A percentile compares a stretch with the other conserved stretches of the same genome.
Conservation (phyloP, 768 basidiomycete genomes). For the Mycena kentingensis region DNA sequence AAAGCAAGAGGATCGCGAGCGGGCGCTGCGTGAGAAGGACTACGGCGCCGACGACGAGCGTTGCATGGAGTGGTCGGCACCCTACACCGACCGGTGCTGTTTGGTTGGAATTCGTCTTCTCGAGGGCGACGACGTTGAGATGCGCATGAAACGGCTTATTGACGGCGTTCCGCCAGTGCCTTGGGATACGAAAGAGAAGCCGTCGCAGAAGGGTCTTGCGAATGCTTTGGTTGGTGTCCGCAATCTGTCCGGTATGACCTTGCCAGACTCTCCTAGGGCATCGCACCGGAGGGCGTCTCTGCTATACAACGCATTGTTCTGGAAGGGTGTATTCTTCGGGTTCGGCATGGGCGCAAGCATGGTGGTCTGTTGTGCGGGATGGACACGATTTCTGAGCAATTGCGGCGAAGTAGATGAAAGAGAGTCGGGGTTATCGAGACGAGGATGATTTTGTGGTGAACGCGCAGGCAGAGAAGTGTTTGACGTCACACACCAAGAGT, state of each 20-base stretch:
- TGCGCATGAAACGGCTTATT: conserved; percentile 52
- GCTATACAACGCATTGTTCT: too few relatives aligned
- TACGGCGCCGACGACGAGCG: conserved; percentile 22
- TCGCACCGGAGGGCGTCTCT: too few relatives aligned
- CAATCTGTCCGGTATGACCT: conserved; percentile 4
- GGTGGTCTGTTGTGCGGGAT: too few relatives aligned
- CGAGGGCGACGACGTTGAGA: conserved; percentile 43
- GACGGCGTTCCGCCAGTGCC: conserved; percentile 56
- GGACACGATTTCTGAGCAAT: too few relatives aligned
- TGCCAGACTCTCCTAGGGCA: too few relatives aligned
- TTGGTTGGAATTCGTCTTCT: conserved; percentile 61
- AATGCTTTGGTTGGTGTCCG: conserved; percentile 16
- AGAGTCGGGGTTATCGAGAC: too few relatives aligned
- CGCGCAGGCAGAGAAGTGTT: too few relatives aligned
- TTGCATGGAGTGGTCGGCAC: conserved; percentile 14
- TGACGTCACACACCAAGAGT: too few relatives aligned
- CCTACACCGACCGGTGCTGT: conserved; percentile 54
- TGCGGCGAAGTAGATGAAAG: too few relatives aligned
- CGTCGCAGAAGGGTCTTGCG: conserved; percentile 10
- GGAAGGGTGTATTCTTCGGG: too few relatives aligned
- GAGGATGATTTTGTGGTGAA: too few relatives aligned
- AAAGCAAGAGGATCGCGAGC: conserved; percentile 40
- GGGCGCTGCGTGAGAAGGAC: conserved; percentile 25
- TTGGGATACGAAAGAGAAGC: conserved; percentile 24
- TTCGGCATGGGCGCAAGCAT: too few relatives aligned